Base-by-base conservation (phyloP, 176 grass and related monocot genomes). In the Zoysia pacifica region DNA sequence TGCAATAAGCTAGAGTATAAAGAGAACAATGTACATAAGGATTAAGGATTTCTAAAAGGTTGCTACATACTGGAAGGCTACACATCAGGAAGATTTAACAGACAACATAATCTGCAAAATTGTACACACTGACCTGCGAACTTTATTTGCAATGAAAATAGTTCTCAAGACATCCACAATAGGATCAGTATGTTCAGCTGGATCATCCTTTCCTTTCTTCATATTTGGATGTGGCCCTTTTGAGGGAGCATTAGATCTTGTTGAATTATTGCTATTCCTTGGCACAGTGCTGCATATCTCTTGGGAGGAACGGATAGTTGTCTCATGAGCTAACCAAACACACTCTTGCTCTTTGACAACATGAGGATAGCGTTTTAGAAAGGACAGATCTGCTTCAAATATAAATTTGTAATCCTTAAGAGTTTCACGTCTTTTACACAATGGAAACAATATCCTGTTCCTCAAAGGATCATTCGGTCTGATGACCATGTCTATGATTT, bases 331-430 rank as follows among this genome's bases (percentile, higher is more conserved):
- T 6, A 82, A 91, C 91, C 86, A 94, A 75, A 83, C 77, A 84
- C 43, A 7, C 41, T 91, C 86, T 86, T 94, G 88, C 48, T 86
- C 72, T 51, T 84, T 89, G 66, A 86, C 88, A 66, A 94, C 19
- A 59, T 75, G 72, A 76, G 88, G 67, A 82, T 91, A 84, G 41
- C 40, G 72, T 68, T 82, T 94, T 58, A 91, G 58, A 60, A 94
- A 94, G 28, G 83, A 80, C 20, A 72, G 71, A 81, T 94, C 91
- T 59, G 55, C 46, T 49, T 70, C 16, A 82, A 62, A 82, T 84
- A 81, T 75, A 80, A 94, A 94, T 73, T 91, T 94, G 48, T 75
- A 91, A 38, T 94, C 88, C 42, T 73, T 14, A 19, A 94, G 66
- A 54, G 19, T 47, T 72, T 2, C 37, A 83, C 88, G 84, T 88